Evolutionary conservation across 257 asterid species (phyloP), one percentile per base, ranked within the genome.

Genomic region (Capsicum chinense): DNA sequence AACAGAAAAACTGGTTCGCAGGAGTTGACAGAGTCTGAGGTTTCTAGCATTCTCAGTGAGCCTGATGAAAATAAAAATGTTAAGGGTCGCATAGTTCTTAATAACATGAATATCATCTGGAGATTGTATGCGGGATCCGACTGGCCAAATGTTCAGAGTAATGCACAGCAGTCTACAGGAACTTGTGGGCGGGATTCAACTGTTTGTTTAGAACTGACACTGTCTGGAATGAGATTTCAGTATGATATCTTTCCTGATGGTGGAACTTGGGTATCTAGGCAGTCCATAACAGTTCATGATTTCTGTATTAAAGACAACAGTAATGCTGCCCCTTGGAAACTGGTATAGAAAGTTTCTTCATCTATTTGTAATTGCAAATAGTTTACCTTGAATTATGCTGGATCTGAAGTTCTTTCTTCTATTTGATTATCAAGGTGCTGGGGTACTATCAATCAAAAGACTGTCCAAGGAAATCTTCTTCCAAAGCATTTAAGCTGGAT

Each of bases 301-400:
- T 83, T 95, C 73, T 88, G 84, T 85, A 83, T 97, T 83, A 87
- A 86, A 84, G 99, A 97, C 88, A 84, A 84, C 83, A 93, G 99
- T 85, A 90, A 85, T 66, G 86, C 89, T 91, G 99, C 99, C 17
- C 98, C 97, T n/a, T 97, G 99, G 99, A 97, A 93, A 90, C 93
- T 89, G 99, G 99, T 97, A 88, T 60, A 63, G 10, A 15, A 58
- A 35, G 47, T 73, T 80, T 39, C 79, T 66, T 33, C 33, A 69
- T 21, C 68, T 84, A 73, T 2, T 66, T 54, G 6, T 52, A 17
- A 21, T 62, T 67, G 64, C 13, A 67, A 83, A 39, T 83, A 8
- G 35, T 67, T n/a, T 56, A 37, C 66, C 80, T 42, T 83, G 35
- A 21, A 17, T 83, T 83, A 74, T 58, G 39, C 56, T 56, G 44